Conservation (phyloP, 2,329 filamentous ascomycete genomes). For the Sclerotinia nivalis region DNA sequence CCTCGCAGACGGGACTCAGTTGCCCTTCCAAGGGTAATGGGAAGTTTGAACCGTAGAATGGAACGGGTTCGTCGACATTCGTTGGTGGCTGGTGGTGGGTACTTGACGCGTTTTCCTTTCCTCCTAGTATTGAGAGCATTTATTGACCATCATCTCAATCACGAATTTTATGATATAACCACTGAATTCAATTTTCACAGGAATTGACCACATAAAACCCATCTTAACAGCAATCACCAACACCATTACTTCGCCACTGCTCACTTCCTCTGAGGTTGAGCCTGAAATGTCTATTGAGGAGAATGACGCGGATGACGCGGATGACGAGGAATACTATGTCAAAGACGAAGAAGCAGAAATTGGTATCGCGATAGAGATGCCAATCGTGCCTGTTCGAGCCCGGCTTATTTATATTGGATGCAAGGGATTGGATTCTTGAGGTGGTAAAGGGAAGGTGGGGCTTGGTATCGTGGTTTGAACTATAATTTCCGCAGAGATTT, state of each 20-base stretch:
- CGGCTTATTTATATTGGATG: not conserved
- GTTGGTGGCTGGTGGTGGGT: not conserved
- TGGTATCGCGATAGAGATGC: not conserved
- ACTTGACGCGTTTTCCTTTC: not conserved
- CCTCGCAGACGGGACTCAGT: not conserved
- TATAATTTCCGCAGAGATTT: not conserved
- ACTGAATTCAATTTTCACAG: not conserved
- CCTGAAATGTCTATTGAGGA: too few species aligned
- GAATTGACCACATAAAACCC: not conserved
- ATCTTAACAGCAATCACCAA: not conserved
- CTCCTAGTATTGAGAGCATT: too few species aligned
- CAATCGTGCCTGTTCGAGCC: not conserved
- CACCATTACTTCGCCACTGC: not conserved
- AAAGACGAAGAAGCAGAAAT: not conserved
- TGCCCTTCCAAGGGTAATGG: not conserved
- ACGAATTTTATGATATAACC: not conserved
- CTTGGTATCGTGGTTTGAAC: too few species aligned
- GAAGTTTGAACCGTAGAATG: not conserved
- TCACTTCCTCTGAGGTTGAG: not conserved
- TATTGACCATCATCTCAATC: not conserved
- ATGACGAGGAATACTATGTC: accelerated
- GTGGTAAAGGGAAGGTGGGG: not conserved
- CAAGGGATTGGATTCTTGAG: not conserved
- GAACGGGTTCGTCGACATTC: not conserved
- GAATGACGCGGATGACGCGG: not conserved